phyloP scores from a whole-genome alignment of 1,284 basidiomycete species.

The Fistulina hepatica region DNA sequence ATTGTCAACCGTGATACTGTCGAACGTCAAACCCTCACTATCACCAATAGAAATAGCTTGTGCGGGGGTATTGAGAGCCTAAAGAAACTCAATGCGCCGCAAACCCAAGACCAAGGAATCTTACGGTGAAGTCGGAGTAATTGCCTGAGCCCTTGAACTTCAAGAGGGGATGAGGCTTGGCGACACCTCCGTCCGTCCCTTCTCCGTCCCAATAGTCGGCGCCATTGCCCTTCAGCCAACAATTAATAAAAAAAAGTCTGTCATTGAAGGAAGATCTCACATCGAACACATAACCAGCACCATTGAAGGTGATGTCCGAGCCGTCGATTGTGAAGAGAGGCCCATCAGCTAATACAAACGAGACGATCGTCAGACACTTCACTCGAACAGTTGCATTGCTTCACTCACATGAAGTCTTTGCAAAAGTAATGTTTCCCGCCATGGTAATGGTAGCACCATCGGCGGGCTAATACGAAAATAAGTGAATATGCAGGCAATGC shows the following conservation, averaged over 20 bases:
- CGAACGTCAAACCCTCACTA: constrained; percentile 5
- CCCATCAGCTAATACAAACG: constrained; percentile 8
- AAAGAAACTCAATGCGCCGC: too few relatives aligned
- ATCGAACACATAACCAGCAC: constrained; percentile 10
- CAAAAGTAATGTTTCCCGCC: constrained; percentile 13
- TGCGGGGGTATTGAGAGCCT: constrained; percentile 15
- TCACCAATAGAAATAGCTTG: constrained; percentile 16
- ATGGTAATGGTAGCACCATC: constrained; percentile 12
- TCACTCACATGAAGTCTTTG: constrained; percentile 11
- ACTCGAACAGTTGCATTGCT: background rate
- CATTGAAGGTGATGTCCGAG: constrained; percentile 11
- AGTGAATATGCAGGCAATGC: background rate
- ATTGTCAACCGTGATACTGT: constrained; percentile 13
- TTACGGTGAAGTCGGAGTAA: constrained; percentile 13
- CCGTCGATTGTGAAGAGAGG: constrained; percentile 14
- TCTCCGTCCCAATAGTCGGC: constrained; percentile 15
- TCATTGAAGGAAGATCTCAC: background rate
- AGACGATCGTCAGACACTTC: background rate
- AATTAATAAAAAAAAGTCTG: background rate
- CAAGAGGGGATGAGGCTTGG: constrained; percentile 12
- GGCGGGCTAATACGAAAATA: constrained; percentile 7
- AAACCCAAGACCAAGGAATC: too few relatives aligned
- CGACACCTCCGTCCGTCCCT: constrained; percentile 9
- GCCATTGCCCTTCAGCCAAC: constrained; percentile 10
- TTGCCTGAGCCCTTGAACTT: constrained; percentile 16